Conservation (phyloP, 495 filamentous ascomycete species). For the Chlorociboria aeruginascens region DNA sequence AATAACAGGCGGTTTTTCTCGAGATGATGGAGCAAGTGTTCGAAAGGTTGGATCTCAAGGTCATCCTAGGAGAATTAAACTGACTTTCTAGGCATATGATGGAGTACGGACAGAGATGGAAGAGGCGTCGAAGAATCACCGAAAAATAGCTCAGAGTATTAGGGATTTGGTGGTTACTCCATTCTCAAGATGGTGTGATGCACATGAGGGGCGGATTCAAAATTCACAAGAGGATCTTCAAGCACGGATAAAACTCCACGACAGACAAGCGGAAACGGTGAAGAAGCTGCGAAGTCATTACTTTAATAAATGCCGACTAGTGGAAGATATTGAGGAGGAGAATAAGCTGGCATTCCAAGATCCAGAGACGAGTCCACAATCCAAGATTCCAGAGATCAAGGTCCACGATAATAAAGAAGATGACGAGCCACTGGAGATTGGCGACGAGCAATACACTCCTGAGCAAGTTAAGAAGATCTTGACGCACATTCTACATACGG, state of each 20-base stretch:
- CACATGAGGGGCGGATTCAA: conserved; percentile 81
- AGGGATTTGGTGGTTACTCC: conserved; percentile 89
- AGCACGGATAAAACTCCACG: conserved; percentile 75
- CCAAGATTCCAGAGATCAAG: conserved; percentile 44
- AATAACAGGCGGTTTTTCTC: conserved; percentile 71
- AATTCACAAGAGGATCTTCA: conserved; percentile 92
- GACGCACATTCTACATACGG: conserved; percentile 70
- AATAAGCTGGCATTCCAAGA: conserved; percentile 95
- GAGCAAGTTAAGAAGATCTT: conserved; percentile 86
- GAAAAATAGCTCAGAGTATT: conserved; percentile 91
- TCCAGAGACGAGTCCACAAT: conserved; percentile 37
- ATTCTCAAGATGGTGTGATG: conserved; percentile 89
- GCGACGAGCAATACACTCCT: conserved; percentile 71
- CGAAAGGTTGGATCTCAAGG: conserved; percentile 51
- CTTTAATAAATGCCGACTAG: conserved; percentile 94
- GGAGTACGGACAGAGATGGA: conserved; percentile 92
- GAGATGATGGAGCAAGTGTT: conserved; percentile 93
- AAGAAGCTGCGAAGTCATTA: conserved; percentile 91
- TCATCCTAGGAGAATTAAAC: neutral
- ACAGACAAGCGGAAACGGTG: conserved; percentile 79
- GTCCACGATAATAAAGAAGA: conserved; percentile 38
- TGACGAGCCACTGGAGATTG: conserved; percentile 81
- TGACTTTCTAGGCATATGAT: conserved; percentile 66
- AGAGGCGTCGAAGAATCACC: conserved; percentile 78
- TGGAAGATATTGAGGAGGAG: conserved; percentile 96